Evolutionary conservation across 352 stramenopile genomes (phyloP).

Genomic region (Globisporangium barbulae): DNA sequence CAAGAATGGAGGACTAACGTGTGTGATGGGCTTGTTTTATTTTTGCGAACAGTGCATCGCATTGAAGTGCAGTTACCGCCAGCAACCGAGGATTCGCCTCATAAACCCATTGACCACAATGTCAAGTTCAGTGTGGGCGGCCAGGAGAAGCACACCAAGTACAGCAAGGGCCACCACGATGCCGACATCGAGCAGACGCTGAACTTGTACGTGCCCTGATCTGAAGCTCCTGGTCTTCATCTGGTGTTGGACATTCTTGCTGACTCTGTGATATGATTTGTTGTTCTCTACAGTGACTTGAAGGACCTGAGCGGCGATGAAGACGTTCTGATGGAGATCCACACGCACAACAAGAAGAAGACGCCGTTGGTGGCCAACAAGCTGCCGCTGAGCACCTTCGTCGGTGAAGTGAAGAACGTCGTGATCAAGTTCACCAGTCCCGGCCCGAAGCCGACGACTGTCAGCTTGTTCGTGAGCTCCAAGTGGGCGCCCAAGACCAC

Average conservation of each 20-base stretch:
- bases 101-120: slow-evolving; percentile 9
- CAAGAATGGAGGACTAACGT: not conserved
- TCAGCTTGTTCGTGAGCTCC: slow-evolving; percentile 10
- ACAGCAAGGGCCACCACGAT: slow-evolving; percentile 11
- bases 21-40: slow-evolving; percentile 2
- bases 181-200: slow-evolving; percentile 16
- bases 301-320: slow-evolving; percentile 24
- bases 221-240: not conserved
- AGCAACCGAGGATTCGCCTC: slow-evolving; percentile 1
- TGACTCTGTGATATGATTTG: not conserved
- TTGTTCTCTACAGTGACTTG: slow-evolving; percentile 27
- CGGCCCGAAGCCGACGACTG: not conserved
- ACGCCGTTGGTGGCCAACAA: slow-evolving; percentile 39
- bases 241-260: not conserved
- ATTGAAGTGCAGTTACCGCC: slow-evolving; percentile 14
- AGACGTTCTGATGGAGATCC: slow-evolving; percentile 44
- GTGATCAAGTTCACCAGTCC: slow-evolving; percentile 22
- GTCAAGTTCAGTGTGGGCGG: slow-evolving; percentile 16
- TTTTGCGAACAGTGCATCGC: slow-evolving; percentile 16
- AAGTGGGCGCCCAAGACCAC: slow-evolving; percentile 5
- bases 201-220: slow-evolving; percentile 16
- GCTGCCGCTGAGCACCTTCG: slow-evolving; percentile 28
- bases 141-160: slow-evolving; percentile 17
- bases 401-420: slow-evolving; percentile 36
- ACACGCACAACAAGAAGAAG: slow-evolving; percentile 31